Evolutionary conservation across 2,329 filamentous ascomycete genomes (phyloP).

Genomic region (Colletotrichum viniferum): DNA sequence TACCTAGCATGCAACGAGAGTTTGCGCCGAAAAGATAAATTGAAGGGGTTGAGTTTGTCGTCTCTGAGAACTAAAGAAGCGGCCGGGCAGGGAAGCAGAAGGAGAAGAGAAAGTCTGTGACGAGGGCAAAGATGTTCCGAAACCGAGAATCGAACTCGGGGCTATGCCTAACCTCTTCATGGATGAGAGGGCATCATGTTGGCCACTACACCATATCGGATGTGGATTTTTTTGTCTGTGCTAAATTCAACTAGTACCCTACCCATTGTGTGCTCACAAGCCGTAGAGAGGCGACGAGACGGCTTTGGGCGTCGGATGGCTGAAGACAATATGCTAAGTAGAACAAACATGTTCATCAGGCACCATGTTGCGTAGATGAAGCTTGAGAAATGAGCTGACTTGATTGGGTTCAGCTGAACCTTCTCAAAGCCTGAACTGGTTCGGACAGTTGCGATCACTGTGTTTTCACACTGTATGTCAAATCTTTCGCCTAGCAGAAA

Average conservation of each 20-base stretch:
- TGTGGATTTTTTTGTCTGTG: fast-evolving
- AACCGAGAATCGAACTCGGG: conserved; percentile 14
- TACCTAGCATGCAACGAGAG: not conserved
- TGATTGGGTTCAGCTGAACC: not conserved
- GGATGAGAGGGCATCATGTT: conserved; percentile 13
- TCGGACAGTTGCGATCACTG: not conserved
- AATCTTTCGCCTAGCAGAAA: not conserved
- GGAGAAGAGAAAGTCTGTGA: not conserved
- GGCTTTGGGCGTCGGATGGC: not conserved
- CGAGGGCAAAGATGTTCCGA: not conserved
- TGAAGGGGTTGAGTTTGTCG: not conserved
- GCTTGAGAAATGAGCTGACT: not conserved
- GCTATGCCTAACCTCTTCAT: conserved; percentile 1
- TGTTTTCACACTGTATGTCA: not conserved
- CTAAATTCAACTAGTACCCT: no score
- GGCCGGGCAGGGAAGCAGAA: not conserved
- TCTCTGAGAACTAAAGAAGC: not conserved
- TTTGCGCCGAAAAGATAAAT: not conserved
- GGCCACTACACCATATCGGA: conserved; percentile 13
- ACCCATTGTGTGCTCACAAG: not conserved
- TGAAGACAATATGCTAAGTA: not conserved
- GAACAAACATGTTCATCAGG: not conserved
- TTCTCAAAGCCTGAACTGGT: not conserved
- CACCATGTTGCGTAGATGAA: not conserved
- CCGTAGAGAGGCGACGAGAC: not conserved